Base-by-base conservation (phyloP, 352 stramenopile species). In the Globisporangium barbulae region DNA sequence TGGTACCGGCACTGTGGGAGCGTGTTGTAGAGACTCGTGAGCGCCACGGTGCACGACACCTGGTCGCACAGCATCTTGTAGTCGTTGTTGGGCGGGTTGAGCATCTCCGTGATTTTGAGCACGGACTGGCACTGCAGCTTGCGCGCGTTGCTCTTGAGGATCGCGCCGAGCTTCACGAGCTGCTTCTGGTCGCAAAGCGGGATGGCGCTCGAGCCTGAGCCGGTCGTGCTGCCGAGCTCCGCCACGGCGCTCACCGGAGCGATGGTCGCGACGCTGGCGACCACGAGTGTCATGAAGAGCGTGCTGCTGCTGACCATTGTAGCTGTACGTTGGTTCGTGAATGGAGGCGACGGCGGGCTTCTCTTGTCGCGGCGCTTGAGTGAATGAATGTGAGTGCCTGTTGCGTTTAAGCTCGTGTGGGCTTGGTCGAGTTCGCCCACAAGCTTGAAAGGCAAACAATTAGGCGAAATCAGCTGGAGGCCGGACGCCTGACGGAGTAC, bases 1-100 rank as follows among this genome's bases (percentile, higher is more conserved):
- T 79, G 48, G 70, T 81, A 90, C 30, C 71, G 74, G 66, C 83
- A 93, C 52, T 88, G 68, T 8, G 83, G 81, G 59, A 93, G 64
- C 54, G 47, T 63, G 53, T 74, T 74, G 75, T 91, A 90, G 22
- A 92, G 70, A 35, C 72, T 57, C 61, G 85, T 67, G n/a, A 90
- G 75, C 61, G 81, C 79, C 2, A 69, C 67, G 22, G 52, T 79
- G 62, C 83, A 92, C 12, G 78, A 69, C 22, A 71, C 35, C 21
- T 72, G 69, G 33, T 71, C 71, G 59, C 81, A 89, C 13, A 91
- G 75, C 10, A 72, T 49, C 37, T 61, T 70, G 21, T 69, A 73
- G 47, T 87, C 53, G 1, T 48, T 59, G 3, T 65, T 73, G 19
- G 54, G 53, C 53, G 61, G 61, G n/a, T 56, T 75, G 44, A 88